Evolutionary conservation across 768 basidiomycete species (phyloP), one percentile per base, ranked within the genome.

Genomic region (Cystofilobasidium macerans): DNA sequence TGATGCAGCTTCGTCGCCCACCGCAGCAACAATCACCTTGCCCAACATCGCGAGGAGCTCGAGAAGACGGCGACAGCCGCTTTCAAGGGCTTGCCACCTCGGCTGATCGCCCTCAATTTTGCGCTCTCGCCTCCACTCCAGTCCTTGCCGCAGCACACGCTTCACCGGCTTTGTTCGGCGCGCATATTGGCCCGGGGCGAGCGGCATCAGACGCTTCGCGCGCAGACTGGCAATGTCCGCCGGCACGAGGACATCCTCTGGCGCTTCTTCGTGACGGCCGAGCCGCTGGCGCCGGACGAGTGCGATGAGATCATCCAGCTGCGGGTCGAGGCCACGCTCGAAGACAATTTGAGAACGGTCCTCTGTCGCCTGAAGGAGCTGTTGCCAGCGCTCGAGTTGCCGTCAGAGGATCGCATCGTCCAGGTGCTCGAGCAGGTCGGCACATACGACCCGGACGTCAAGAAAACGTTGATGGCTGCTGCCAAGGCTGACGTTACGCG

Each of bases 1-100:
- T 40, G 18, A 38, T 24, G 6, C 26, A 13, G 4, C 36, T 48
- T 8, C 35, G 14, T 11, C 43, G 1, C 38, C n/a, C 26, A 12
- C n/a, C n/a, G 42, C 67, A 85, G 91, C 70, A 98, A 99, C 76
- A 98, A 97, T 75, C 94, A 99, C 72, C 80, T 87, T 2, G 77
- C 72, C 20, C 83, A 86, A 75, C 92, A 97, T 72, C 87, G 92
- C n/a, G 67, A 78, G 35, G 81, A 81, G 3, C 80, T 99, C 0
- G 57, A 58, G 57, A 38, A 38, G 35, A 58, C 33, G 33, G 57
- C 62, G 16, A 22, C 28, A 33, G 45, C 83, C 11, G 78, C 80
- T 51, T 70, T 76, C 11, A 66, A 20, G 69, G 70, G 32, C 64
- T 70, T 62, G 5, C 84, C 83, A 14, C 84, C 86, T 16, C 86